Base-by-base conservation (phyloP, 306 rosid species). In the Dalbergia oliveri region DNA sequence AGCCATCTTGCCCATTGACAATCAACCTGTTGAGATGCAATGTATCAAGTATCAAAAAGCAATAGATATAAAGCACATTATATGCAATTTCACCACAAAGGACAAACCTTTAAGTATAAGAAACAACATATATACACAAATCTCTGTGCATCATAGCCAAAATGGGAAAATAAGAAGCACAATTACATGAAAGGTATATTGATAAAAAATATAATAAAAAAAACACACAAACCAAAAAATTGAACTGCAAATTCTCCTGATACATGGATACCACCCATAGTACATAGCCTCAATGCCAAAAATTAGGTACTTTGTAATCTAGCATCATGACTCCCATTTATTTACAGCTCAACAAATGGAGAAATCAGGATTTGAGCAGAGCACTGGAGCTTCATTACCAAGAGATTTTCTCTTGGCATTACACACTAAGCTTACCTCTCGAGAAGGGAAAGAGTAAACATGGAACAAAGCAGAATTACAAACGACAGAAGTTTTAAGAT, bases 1-100 rank as follows among this genome's bases (percentile, higher is more conserved):
- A 94, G 83, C 99, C 97, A 94, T 85, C 87, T 90, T 67, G 97
- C 95, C 99, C 97, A 94, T 82, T 91, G 94, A 83, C 92, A 91
- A 73, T 91, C 97, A 84, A 91, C 91, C 99, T 93, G 84, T 77
- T 79, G 59, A 69, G 56, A 89, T 63, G 59, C 84, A 84, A 43
- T 72, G 75, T 35, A 67, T 67, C 72, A 87, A 83, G 77, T 35
- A 64, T 67, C 75, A 87, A 83, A 63, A 63, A 53, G 23, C 83
- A 69, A 78, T 65, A 77, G 69, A 67, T 37, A 31, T 31, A 80
- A 82, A 84, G 77, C 53, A 57, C 58, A 58, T 35, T 31, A 73
- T 61, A 50, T 60, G 69, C 61, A 35, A 59, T 45, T 63, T 50
- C 56, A 81, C 21, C 43, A 49, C 44, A 56, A 26, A 14, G 34